phyloP scores from a whole-genome alignment of 2,329 filamentous ascomycete genomes.

The Cercospora sp. region DNA sequence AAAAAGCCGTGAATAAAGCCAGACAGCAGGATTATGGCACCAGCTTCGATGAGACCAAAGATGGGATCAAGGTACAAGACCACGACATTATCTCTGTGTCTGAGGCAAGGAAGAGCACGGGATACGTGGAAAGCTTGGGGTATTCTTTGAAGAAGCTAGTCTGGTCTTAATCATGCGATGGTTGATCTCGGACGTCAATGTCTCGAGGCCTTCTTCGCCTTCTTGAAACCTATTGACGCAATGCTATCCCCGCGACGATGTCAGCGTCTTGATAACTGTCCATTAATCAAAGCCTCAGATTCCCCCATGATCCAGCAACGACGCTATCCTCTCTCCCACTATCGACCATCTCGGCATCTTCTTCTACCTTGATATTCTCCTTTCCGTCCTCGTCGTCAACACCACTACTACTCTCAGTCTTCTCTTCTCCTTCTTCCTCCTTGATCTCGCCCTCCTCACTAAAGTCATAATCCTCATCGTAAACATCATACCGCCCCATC shows the following conservation, averaged over 20 bases:
- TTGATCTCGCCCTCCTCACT: conserved; percentile 6
- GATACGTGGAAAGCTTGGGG: conserved; percentile 80
- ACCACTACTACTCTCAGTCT: background rate
- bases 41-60: conserved; percentile 26
- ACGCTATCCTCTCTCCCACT: conserved; percentile 6
- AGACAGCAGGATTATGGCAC: conserved; percentile 40
- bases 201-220: background rate
- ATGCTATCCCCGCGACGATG: background rate
- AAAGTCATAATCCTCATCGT: conserved; percentile 3
- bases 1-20: conserved; percentile 58
- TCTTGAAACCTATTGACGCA: background rate
- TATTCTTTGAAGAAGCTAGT: conserved; percentile 93
- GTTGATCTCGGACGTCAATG: background rate
- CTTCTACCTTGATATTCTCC: background rate
- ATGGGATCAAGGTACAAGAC: conserved; percentile 49
- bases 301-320: conserved; percentile 1
- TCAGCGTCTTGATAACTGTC: background rate
- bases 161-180: conserved; percentile 58
- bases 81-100: conserved; percentile 77
- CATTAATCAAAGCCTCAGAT: conserved; percentile 1
- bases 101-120: conserved; percentile 84
- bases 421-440: background rate
- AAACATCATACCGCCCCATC: background rate
- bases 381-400: background rate
- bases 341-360: background rate